Evolutionary conservation across 2,329 filamentous ascomycete genomes (phyloP), one percentile per base, ranked within the genome.

Genomic region (Arachnopeziza araneosa): DNA sequence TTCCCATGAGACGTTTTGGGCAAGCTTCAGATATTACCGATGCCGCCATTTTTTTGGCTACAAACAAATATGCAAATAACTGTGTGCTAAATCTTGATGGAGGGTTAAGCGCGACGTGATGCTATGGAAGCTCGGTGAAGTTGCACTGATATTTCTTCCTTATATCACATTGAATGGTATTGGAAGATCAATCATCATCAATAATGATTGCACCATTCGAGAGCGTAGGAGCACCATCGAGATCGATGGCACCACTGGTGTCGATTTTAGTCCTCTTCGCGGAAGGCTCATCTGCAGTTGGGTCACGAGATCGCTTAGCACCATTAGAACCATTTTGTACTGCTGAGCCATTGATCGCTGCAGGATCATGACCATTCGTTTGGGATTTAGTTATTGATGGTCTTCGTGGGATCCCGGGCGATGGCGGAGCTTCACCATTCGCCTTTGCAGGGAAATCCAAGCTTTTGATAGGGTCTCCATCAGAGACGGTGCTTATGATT

Each of bases 61-160:
- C 81, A 53, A 96, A 95, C 73, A 77, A 83, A 63, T 96, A 93
- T 75, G 89, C 91, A 59, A 93, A 93, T 73, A 96, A 96, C 66
- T 95, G 90, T 72, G 81, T 93, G 55, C 79, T 96, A 56, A 95
- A 93, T 72, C 79, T 96, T 26, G 92, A 96, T 74, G 92, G 92
- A 19, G 92, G 92, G 1, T 73, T 96, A 66, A 92, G 89, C 73
- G 89, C 89, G 55, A 67, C 76, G 56, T 89, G 72, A 80, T 57
- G 23, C 50, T 62, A 61, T 58, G 44, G n/a, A 36, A 21, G 22
- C 19, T 50, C 22, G 55, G 14, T 8, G 30, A 36, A 56, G 51
- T 5, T 17, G 30, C 19, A 32, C 17, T 22, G n/a, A n/a, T 8
- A 1, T 22, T 50, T 32, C 12, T 30, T 50, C 52, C 12, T 30